Percentiles rank a stretch among this genome's conserved stretches.
These are phyloP conservation scores for Naumovozyma baii DNA, from an alignment of 805 yeast species.

Conservation along the genomic window DNA sequence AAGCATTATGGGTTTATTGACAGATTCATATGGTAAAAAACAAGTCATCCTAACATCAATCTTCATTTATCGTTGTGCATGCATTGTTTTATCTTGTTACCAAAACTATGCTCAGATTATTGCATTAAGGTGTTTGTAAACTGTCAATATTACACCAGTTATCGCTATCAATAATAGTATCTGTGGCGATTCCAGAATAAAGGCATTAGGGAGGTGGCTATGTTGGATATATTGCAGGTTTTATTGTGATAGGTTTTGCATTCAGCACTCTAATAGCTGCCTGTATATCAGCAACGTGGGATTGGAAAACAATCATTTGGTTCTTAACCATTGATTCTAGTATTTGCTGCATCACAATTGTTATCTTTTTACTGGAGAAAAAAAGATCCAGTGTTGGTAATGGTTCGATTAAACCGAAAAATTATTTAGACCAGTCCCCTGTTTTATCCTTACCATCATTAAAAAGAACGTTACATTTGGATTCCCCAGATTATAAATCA, in stretches of 20 bases:
- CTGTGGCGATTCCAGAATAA: slow-evolving; percentile 59
- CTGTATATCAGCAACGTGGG: slow-evolving; percentile 32
- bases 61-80: slow-evolving; percentile 44
- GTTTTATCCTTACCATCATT: slow-evolving; percentile 24
- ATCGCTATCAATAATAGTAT: slow-evolving; percentile 59
- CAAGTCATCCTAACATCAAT: slow-evolving; percentile 51
- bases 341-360: slow-evolving; percentile 28
- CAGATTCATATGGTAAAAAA: slow-evolving; percentile 63
- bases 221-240: slow-evolving; percentile 54
- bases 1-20: slow-evolving; percentile 51
- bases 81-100: slow-evolving; percentile 53
- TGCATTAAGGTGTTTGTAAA: slow-evolving; percentile 59
- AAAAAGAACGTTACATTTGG: slow-evolving; percentile 16
- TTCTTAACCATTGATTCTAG: slow-evolving; percentile 59
- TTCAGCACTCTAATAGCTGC: slow-evolving; percentile 61
- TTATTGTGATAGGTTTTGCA: slow-evolving; percentile 61
- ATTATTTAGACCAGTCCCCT: slow-evolving; percentile 35
- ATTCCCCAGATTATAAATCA: slow-evolving; percentile 24
- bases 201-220: slow-evolving; percentile 58
- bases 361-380: slow-evolving; percentile 58
- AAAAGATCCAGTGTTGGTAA: slow-evolving; percentile 61
- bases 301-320: slow-evolving; percentile 70
- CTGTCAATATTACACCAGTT: slow-evolving; percentile 64
- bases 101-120: slow-evolving; percentile 48
- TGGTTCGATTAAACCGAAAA: slow-evolving; percentile 47